Conservation (phyloP, 192 early-diverging fungal species). For the Dimargaris xerosporica region DNA sequence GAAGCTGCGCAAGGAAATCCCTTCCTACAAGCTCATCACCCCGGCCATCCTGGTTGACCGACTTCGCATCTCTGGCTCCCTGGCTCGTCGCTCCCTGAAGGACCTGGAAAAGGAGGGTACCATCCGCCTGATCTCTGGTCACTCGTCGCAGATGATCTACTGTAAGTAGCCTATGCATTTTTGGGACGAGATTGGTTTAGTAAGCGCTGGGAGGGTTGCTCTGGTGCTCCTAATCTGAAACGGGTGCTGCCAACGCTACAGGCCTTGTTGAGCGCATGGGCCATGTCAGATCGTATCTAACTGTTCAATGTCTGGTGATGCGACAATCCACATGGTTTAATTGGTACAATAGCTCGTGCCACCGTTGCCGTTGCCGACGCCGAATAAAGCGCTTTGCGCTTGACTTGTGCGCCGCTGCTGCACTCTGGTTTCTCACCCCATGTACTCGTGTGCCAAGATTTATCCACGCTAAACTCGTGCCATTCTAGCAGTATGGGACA, state of each 20-base stretch:
- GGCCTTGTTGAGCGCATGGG: no score
- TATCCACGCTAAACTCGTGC: not conserved
- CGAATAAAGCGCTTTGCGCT: not conserved
- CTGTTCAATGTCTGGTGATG: no score
- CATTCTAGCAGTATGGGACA: not conserved
- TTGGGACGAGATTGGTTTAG: no score
- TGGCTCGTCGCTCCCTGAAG: constrained; percentile 87
- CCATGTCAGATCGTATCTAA: no score
- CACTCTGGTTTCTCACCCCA: not conserved
- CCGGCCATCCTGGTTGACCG: constrained; percentile 98
- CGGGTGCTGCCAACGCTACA: no score
- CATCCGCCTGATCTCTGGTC: constrained; percentile 80
- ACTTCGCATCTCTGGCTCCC: constrained; percentile 91
- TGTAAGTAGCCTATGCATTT: constrained; percentile 16
- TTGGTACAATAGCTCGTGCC: constrained; percentile 17
- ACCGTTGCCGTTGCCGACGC: constrained; percentile 18
- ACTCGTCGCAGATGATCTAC: constrained; percentile 87
- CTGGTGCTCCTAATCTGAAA: no score
- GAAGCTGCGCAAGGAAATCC: constrained; percentile 98
- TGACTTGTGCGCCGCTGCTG: not conserved
- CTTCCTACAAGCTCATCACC: constrained; percentile 98
- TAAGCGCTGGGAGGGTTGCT: no score
- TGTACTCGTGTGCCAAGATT: not conserved
- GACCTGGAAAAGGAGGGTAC: constrained; percentile 83
- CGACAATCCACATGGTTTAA: not conserved